Evolutionary conservation across 805 yeast genomes (phyloP), one percentile per base, ranked within the genome.

Genomic region (Wickerhamomyces mucosus): DNA sequence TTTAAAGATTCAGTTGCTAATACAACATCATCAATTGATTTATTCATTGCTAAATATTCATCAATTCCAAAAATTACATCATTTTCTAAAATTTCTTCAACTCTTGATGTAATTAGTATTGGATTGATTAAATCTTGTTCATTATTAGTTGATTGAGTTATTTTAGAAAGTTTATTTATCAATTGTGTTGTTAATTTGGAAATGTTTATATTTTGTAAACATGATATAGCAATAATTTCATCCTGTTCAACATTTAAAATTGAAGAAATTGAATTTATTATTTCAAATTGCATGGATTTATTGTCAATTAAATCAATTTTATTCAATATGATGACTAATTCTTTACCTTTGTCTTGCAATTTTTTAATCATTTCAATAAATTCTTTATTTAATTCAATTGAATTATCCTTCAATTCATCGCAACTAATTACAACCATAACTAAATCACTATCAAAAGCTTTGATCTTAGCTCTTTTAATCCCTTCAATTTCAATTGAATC

Each of bases 401-500:
- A 23, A 13, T 23, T 23, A n/a, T n/a, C n/a, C n/a, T n/a, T n/a
- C n/a, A n/a, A n/a, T n/a, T 61, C 54, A 28, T 65, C 61, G 12
- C 26, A 12, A 58, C 51, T 5, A 88, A 77, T 1, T 1, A 89
- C 70, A 0, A 76, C 72, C n/a, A 89, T 35, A 2, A 75, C 74
- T 21, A 85, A 43, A 51, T 92, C 92, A 19, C 94, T 73, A 7
- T 58, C 56, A 7, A 57, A 45, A 1, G 88, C 66, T 40, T 72
- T 73, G 15, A 53, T 53, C 35, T 71, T 74, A 0, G 97, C 95
- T 31, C 92, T 63, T 37, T 67, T 66, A 5, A 92, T 86, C 0
- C 98, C 98, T 50, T 85, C 81, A 8, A 54, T 53, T 45, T 85
- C 96, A 20, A 85, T 78, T 6, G 50, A 46, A 41, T 80, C 92